Evolutionary conservation across 441 rosid genomes (phyloP), one percentile per base, ranked within the genome.

Genomic region (Raphanus hybrid): DNA sequence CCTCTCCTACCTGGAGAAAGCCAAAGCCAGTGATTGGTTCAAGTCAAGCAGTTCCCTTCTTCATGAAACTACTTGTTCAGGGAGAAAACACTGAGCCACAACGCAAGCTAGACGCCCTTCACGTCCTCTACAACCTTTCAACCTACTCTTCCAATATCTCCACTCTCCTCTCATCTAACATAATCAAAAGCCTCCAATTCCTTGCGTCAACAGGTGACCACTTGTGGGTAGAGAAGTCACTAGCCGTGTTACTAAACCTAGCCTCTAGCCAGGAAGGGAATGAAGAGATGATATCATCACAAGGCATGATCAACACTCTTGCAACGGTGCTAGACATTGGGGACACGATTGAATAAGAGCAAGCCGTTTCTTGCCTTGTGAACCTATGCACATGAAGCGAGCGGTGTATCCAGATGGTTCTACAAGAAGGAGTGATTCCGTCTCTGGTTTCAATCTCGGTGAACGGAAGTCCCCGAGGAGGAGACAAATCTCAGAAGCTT

Each of bases 341-440:
- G 1, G 91, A 87, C 70, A 2, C 83, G 1, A 61, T 86, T 0
- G 96, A 90, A 80, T 97, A 94, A 83, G 98, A 92, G 82, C 97
- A 91, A 78, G 92, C 94, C 2, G 93, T 81, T 23, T 73, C 91
- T 0, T 94, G 98, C 76, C 93, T 94, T 64, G 68, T 89, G 71
- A 79, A 84, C 27, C 75, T 94, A 69, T 94, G 98, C 73, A 85
- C 74, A 0, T 89, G 92, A 52, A 88, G 82, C 69, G 94, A 94
- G 58, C 79, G 78, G 20, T 94, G 98, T 81, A 80, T 91, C 68
- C 93, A 91, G 63, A 80, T 94, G 87, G 98, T 92, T 29, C 82
- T 96, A 68, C 98, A 91, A 78, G 99, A 96, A 87, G 99, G 99
- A 10, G 98, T 92, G 60, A 96, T 96, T 65, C 98, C 99, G 6